These are phyloP conservation scores for Anthoceros angustus DNA, from an alignment of 225 moss, liverwort and hornwort species.

Conservation along the genomic window DNA sequence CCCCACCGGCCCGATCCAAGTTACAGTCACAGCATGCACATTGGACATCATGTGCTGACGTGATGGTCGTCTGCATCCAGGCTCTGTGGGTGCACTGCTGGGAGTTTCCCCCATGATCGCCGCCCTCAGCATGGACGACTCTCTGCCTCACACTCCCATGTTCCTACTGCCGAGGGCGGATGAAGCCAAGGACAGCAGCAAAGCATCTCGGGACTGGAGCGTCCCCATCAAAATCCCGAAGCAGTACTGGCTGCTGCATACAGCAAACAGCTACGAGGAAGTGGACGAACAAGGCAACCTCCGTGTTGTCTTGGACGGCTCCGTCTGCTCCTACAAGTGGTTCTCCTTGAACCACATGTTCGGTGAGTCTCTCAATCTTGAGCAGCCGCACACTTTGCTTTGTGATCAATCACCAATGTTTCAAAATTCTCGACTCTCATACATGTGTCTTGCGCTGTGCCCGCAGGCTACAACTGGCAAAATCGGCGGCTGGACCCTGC, in stretches of 20 bases:
- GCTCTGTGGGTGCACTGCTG: slow-evolving; percentile 12
- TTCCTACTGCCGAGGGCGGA: slow-evolving; percentile 15
- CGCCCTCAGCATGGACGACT: slow-evolving; percentile 19
- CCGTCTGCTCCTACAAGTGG: slow-evolving; percentile 24
- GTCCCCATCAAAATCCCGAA: slow-evolving; percentile 15
- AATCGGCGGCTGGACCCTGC: slow-evolving; percentile 20
- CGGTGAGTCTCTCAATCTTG: slow-evolving; percentile 11
- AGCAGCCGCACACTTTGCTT: not conserved
- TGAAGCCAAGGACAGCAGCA: not conserved
- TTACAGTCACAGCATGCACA: not conserved
- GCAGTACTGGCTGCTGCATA: slow-evolving; percentile 20
- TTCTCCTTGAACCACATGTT: slow-evolving; percentile 25
- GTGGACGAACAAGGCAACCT: slow-evolving; percentile 8
- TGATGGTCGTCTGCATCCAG: not conserved
- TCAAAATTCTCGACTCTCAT: not conserved
- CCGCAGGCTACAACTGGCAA: slow-evolving; percentile 20
- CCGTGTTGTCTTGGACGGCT: slow-evolving; percentile 19
- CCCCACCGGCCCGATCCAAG: not conserved
- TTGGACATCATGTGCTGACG: not conserved
- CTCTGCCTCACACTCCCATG: slow-evolving; percentile 21
- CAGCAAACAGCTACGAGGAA: slow-evolving; percentile 23
- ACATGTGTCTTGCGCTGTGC: not conserved
- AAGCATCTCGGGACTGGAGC: slow-evolving; percentile 14
- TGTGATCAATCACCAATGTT: not conserved
- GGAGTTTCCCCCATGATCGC: slow-evolving; percentile 25